These are phyloP conservation scores for Cutaneotrichosporon curvatum DNA, from an alignment of 1,284 basidiomycete genomes.

Conservation along the genomic window DNA sequence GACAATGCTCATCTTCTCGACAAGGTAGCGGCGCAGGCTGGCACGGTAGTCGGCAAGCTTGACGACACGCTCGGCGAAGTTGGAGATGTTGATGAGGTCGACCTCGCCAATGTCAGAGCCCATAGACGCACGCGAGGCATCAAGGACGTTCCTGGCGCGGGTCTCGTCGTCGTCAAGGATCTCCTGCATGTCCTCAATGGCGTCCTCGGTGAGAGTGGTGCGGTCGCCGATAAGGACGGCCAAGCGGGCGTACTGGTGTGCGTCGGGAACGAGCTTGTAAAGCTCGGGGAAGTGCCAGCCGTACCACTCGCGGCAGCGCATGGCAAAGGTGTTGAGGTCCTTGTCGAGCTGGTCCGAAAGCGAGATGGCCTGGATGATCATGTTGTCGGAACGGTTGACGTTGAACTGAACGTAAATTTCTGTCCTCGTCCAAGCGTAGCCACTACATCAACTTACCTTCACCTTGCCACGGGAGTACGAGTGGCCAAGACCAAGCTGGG, in stretches of 20 bases:
- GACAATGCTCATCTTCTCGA: conserved; percentile 97
- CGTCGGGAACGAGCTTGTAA: conserved; percentile 87
- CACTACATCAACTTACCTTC: conserved; percentile 51
- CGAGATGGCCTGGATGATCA: conserved; percentile 99
- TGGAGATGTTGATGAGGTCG: conserved; percentile 92
- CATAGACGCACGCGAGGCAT: conserved; percentile 92
- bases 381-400: conserved; percentile 98
- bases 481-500: conserved; percentile 95
- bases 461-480: conserved; percentile 97
- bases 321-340: conserved; percentile 97
- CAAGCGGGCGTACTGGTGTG: conserved; percentile 85
- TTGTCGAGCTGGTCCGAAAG: conserved; percentile 99
- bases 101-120: conserved; percentile 86
- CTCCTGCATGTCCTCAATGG: conserved; percentile 71
- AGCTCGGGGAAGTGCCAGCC: conserved; percentile 99
- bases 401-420: conserved; percentile 61
- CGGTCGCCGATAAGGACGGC: conserved; percentile 89
- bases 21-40: conserved; percentile 77
- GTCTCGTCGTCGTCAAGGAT: conserved; percentile 82
- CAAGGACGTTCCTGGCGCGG: conserved; percentile 86
- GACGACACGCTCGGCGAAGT: conserved; percentile 85
- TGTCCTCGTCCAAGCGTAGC: conserved; percentile 2
- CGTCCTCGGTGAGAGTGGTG: conserved; percentile 53
- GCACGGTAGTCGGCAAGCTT: conserved; percentile 91
- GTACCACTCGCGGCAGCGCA: conserved; percentile 99